phyloP scores from a whole-genome alignment of 345 rosid genomes.

The Odontarrhena argentea region DNA sequence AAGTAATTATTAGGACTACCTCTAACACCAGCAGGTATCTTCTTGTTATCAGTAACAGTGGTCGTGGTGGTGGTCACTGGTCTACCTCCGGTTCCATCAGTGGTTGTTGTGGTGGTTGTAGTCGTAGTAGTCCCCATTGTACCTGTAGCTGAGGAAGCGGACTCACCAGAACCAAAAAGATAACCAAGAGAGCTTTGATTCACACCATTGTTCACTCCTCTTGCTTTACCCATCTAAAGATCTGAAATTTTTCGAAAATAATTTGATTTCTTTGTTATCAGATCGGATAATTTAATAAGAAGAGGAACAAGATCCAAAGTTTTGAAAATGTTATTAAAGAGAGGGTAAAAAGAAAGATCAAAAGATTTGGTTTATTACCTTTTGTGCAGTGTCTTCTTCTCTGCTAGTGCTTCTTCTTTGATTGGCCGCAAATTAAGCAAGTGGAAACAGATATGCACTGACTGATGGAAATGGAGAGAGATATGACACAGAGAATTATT shows the following conservation, averaged over 20 bases:
- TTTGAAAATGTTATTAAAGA: slow-evolving; percentile 5
- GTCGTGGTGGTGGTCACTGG: slow-evolving; percentile 43
- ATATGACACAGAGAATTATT: not conserved
- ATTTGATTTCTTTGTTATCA: slow-evolving; percentile 10
- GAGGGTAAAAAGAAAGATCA: slow-evolving; percentile 30
- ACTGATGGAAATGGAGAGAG: not conserved
- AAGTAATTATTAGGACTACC: slow-evolving; percentile 68
- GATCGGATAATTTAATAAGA: slow-evolving; percentile 23
- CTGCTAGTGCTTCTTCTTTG: slow-evolving; percentile 20
- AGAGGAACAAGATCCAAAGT: slow-evolving; percentile 11
- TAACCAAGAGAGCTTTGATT: slow-evolving; percentile 90
- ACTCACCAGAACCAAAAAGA: slow-evolving; percentile 76
- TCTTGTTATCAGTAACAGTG: slow-evolving; percentile 51
- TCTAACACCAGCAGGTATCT: slow-evolving; percentile 70
- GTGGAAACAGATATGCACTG: slow-evolving; percentile 29
- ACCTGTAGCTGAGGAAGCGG: slow-evolving; percentile 41
- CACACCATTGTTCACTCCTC: slow-evolving; percentile 87
- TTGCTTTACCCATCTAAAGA: slow-evolving; percentile 44
- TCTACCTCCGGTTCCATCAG: slow-evolving; percentile 42
- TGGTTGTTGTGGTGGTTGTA: slow-evolving; percentile 43
- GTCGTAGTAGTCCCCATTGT: slow-evolving; percentile 42
- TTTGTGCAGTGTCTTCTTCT: slow-evolving; percentile 16
- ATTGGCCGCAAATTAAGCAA: slow-evolving; percentile 32
- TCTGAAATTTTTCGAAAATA: slow-evolving; percentile 27
- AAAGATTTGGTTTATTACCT: slow-evolving; percentile 33